These are phyloP conservation scores for Boletus austroedulis DNA, from an alignment of 1,284 basidiomycete genomes.

Conservation along the genomic window DNA sequence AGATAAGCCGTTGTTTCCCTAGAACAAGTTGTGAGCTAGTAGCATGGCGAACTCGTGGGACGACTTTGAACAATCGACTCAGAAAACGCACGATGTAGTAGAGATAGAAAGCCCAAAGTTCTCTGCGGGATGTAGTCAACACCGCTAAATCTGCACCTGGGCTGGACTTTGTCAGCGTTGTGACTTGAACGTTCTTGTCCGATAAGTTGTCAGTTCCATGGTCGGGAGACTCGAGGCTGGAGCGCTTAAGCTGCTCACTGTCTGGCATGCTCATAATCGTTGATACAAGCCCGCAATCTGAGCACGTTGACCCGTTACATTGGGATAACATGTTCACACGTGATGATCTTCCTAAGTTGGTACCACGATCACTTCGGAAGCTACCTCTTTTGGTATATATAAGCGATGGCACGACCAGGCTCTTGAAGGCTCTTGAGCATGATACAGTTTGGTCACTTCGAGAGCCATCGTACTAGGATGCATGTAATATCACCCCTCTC, in stretches of 20 bases:
- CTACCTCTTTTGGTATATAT: no score
- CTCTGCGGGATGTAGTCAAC: slow-evolving; percentile 48
- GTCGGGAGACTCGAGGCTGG: background rate
- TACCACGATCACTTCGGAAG: no score
- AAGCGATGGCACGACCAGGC: no score
- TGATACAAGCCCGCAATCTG: background rate
- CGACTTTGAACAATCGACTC: background rate
- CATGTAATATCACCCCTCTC: no score
- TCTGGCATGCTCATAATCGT: background rate
- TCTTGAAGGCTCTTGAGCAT: no score
- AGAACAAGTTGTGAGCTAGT: background rate
- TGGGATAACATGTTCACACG: no score
- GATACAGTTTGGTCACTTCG: no score
- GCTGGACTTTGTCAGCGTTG: background rate
- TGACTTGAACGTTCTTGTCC: background rate
- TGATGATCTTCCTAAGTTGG: no score
- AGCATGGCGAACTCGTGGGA: background rate
- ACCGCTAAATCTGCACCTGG: background rate
- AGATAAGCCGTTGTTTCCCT: slow-evolving; percentile 69
- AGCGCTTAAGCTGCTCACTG: background rate
- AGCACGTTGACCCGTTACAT: no score
- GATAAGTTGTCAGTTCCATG: background rate
- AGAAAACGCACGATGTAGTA: slow-evolving; percentile 54
- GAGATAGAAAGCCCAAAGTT: slow-evolving; percentile 67
- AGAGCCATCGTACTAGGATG: no score